phyloP scores from a whole-genome alignment of 768 basidiomycete genomes.

The Amanita pseudoporphyria region DNA sequence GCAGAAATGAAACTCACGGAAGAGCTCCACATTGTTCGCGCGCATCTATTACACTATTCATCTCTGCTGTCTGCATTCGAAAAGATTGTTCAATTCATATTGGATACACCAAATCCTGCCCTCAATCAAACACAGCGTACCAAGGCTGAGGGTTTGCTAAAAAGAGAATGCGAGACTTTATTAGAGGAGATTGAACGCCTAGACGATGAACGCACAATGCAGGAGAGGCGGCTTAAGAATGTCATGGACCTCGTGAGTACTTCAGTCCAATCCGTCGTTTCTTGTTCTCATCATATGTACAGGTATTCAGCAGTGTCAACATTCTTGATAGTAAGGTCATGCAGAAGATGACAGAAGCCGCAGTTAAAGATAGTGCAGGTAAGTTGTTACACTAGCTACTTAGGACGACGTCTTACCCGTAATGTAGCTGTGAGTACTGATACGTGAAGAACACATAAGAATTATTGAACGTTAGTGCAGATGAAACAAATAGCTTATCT shows the following conservation, averaged over 20 bases:
- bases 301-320: constrained; percentile 39
- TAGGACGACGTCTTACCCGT: background rate
- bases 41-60: constrained; percentile 49
- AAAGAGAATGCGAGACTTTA: constrained; percentile 37
- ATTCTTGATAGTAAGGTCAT: constrained; percentile 37
- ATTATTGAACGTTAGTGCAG: constrained; percentile 11
- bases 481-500: constrained; percentile 56
- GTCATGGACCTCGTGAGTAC: constrained; percentile 36
- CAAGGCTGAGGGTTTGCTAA: constrained; percentile 24
- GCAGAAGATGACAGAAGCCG: constrained; percentile 30
- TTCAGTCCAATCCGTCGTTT: background rate
- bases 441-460: background rate
- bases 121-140: constrained; percentile 24
- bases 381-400: background rate
- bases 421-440: constrained; percentile 11
- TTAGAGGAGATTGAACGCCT: constrained; percentile 40
- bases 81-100: constrained; percentile 44
- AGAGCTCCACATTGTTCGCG: constrained; percentile 48
- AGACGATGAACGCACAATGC: constrained; percentile 30
- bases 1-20: constrained; percentile 35
- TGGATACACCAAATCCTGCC: constrained; percentile 41
- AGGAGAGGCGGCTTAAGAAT: constrained; percentile 36
- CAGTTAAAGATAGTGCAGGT: constrained; percentile 25
- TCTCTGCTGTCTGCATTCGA: constrained; percentile 45
- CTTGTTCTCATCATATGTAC: background rate